Base-by-base conservation (phyloP, 768 basidiomycete genomes). In the Leucogyrophana mollusca region DNA sequence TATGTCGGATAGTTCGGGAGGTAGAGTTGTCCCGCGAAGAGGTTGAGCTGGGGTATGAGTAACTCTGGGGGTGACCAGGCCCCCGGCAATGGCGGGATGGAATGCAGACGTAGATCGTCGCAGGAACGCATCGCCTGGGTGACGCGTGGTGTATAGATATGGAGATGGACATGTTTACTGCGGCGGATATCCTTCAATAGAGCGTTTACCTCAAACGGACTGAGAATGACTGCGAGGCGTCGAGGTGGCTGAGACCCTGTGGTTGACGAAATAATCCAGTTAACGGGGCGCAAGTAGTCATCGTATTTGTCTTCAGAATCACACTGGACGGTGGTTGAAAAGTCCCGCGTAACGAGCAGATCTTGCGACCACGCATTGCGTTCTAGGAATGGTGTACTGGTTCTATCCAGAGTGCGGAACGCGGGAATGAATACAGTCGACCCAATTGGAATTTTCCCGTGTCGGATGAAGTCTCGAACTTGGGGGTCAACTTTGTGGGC, bases 1-100 rank as follows among this genome's bases (percentile, higher is more conserved):
- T 76, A 77, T 2, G 65, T 53, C 9, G 46, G 47, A 20, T 64
- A 54, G 18, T 68, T 54, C 9, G 55, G 56, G 30, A 75, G 44
- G 45, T 70, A 78, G 3, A 78, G 60, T 44, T 78, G 73, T 3
- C 73, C 76, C 11, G 74, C 71, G 52, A 70, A 74, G 23, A 76
- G 48, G 32, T 71, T 74, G 27, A 78, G 57, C 37, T 74, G 72
- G 20, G 41, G 43, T 21, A 60, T 61, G 8, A 58, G 39, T 8
- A 46, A 30, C 2, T 43, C 34, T 2, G 48, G 40, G 1, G 57
- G 47, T 7, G 40, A 42, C 54, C 60, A 62, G 8, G 35, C 35
- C 2, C 22, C 18, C 1, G 64, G 49, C 2, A 62, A 38, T 4
- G 49, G 5, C 2, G 64, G 65, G 9, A 66, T 39, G 22, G 9